A percentile compares a stretch with the other conserved stretches of the same genome.
These are phyloP conservation scores for Thermochaetoides thermophila DNA, from an alignment of 495 filamentous ascomycete genomes.

Conservation along the genomic window DNA sequence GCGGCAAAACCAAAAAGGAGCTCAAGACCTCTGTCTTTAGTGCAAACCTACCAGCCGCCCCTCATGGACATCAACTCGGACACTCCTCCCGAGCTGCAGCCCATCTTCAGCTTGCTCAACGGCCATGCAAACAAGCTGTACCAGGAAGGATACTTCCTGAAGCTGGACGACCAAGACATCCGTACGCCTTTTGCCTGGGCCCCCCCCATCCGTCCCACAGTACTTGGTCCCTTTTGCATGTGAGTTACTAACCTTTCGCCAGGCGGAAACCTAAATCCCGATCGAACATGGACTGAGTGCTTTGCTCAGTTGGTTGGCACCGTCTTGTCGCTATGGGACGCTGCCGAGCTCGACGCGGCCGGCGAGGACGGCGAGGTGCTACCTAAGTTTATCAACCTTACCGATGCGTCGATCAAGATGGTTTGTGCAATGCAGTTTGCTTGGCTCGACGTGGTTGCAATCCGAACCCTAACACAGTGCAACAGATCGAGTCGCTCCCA, in stretches of 20 bases:
- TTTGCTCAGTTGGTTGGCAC: conserved; percentile 95
- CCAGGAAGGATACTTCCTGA: conserved; percentile 94
- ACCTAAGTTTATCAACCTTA: conserved; percentile 91
- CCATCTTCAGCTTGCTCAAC: conserved; percentile 87
- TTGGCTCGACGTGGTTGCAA: background rate
- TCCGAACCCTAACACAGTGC: background rate
- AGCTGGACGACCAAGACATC: conserved; percentile 82
- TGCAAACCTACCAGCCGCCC: conserved; percentile 77
- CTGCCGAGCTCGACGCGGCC: conserved; percentile 77
- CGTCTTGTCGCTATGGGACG: conserved; percentile 91
- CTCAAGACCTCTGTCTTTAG: conserved; percentile 44
- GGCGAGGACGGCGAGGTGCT: conserved; percentile 71
- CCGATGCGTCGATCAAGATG: conserved; percentile 96
- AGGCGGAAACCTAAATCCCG: conserved; percentile 76
- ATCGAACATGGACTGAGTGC: conserved; percentile 90
- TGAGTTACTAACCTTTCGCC: conserved; percentile 9
- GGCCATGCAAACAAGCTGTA: conserved; percentile 94
- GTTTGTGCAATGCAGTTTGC: conserved; percentile 32
- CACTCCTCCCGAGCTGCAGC: conserved; percentile 81
- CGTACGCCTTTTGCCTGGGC: conserved; percentile 33
- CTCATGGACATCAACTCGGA: conserved; percentile 71
- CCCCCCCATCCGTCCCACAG: background rate
- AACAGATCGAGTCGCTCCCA: conserved; percentile 76
- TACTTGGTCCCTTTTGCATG: background rate
- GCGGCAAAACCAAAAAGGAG: conserved; percentile 15